Percentiles rank a stretch among this genome's conserved stretches.
Evolutionary conservation across 192 early-diverging fungal genomes (phyloP).

Genomic region (Backusella circina): DNA sequence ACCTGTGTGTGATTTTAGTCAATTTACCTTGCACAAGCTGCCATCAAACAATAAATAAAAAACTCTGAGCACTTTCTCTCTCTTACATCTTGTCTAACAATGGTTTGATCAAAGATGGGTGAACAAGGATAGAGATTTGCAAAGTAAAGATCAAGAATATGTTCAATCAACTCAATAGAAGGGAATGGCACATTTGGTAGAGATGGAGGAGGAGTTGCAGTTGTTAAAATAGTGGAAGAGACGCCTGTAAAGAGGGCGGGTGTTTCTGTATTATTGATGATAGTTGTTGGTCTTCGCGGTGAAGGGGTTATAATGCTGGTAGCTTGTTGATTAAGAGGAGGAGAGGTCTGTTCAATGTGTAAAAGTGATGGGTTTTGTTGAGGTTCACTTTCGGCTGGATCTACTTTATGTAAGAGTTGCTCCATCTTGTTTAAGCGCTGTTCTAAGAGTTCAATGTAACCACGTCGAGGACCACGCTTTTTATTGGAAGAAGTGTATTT

Average conservation of each 20-base stretch:
- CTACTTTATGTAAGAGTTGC: slow-evolving; percentile 45
- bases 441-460: slow-evolving; percentile 76
- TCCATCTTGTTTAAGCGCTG: slow-evolving; percentile 78
- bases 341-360: not conserved
- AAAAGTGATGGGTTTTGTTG: not conserved
- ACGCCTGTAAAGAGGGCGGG: not conserved
- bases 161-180: slow-evolving; percentile 40
- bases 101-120: slow-evolving; percentile 48
- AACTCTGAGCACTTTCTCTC: slow-evolving; percentile 43
- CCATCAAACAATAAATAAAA: slow-evolving; percentile 42
- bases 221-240: not conserved
- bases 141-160: slow-evolving; percentile 48
- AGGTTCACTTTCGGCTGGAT: not conserved
- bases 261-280: not conserved
- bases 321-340: not conserved
- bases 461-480: slow-evolving; percentile 84
- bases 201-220: not conserved
- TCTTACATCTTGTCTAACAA: slow-evolving; percentile 40
- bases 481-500: slow-evolving; percentile 82
- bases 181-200: slow-evolving; percentile 26
- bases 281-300: not conserved
- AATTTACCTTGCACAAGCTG: slow-evolving; percentile 41
- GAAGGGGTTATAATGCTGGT: not conserved
- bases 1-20: not conserved
- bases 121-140: slow-evolving; percentile 39